These are phyloP conservation scores for Aspergillus pseudonomiae DNA, from an alignment of 2,329 filamentous ascomycete genomes.

Conservation along the genomic window DNA sequence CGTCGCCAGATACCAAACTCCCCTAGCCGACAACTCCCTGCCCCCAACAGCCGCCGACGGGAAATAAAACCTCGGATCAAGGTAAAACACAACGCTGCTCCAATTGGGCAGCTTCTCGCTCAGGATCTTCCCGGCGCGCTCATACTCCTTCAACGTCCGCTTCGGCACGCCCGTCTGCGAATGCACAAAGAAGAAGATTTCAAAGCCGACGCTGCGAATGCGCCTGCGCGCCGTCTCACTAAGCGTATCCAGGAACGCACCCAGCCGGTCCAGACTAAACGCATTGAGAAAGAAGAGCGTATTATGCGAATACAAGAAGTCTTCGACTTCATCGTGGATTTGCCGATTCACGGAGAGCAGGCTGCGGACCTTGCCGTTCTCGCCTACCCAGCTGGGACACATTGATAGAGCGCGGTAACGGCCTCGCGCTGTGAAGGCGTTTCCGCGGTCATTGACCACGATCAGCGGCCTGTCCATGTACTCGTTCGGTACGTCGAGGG, in stretches of 20 bases:
- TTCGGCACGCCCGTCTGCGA: constrained; percentile 38
- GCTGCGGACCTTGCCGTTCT: constrained; percentile 34
- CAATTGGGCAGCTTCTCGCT: constrained; percentile 30
- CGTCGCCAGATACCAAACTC: constrained; percentile 34
- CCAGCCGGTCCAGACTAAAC: constrained; percentile 34
- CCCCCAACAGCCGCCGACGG: constrained; percentile 31
- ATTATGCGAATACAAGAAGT: constrained; percentile 37
- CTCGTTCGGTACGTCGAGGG: constrained; percentile 33
- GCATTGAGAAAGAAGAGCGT: constrained; percentile 42
- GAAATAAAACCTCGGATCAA: constrained; percentile 40
- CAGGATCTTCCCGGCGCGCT: constrained; percentile 29
- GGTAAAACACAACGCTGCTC: constrained; percentile 33
- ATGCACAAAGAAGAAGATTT: constrained; percentile 42
- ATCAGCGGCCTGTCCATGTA: constrained; percentile 38
- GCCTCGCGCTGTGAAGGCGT: constrained; percentile 34
- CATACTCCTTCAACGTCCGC: constrained; percentile 35
- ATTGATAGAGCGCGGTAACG: constrained; percentile 37
- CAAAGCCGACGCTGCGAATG: constrained; percentile 40
- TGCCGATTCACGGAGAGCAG: constrained; percentile 37
- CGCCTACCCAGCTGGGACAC: constrained; percentile 37
- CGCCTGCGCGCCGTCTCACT: constrained; percentile 33
- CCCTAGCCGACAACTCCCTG: constrained; percentile 31
- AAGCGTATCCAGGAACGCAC: constrained; percentile 36
- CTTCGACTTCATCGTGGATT: constrained; percentile 40
- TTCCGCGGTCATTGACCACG: constrained; percentile 36